Evolutionary conservation across 345 rosid genomes (phyloP), one percentile per base, ranked within the genome.

Genomic region (Litchi chinensis): DNA sequence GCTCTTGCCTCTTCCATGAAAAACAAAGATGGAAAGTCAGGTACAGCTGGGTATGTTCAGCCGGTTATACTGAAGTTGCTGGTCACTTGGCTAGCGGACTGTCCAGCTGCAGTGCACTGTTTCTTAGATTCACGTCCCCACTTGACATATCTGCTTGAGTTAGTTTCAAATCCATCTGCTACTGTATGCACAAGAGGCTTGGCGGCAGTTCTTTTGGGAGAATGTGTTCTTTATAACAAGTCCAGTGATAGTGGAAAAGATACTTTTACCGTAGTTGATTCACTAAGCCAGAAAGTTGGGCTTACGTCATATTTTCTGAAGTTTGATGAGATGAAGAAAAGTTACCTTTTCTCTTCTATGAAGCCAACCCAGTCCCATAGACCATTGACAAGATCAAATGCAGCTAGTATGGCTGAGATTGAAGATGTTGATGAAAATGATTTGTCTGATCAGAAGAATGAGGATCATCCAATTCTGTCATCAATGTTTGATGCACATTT

Each of bases 101-200:
- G 90, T 83, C 95, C 99, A 12, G 79, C 76, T 82, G 98, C 98
- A 75, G 96, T 94, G 69, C 88, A 90, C 66, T 92, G 95, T 88
- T 93, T 97, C 89, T 79, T 97, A 48, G 97, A 92, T 87, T 89
- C 97, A 62, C 96, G 92, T 41, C 97, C 91, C 75, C 98, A 97
- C 86, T 82, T 91, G 46, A 91, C 98, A 0, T 94, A 83, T 83
- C 82, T 97, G 56, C 94, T 94, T 41, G 98, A 92, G 81, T 76
- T 97, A 82, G 92, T 93, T 75, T 86, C 95, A 74, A 87, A 84
- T 79, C 85, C 90, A 85, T 87, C 93, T 24, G 85, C 90, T 60
- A 92, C 98, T 67, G 91, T 85, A 68, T 93, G 88, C 81, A 83
- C 77, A 64, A 89, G 90, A 77, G 98, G 99, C 40, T 85, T 97